Conservation (phyloP, 306 rosid genomes). For the Oemleria cerasiformis region DNA sequence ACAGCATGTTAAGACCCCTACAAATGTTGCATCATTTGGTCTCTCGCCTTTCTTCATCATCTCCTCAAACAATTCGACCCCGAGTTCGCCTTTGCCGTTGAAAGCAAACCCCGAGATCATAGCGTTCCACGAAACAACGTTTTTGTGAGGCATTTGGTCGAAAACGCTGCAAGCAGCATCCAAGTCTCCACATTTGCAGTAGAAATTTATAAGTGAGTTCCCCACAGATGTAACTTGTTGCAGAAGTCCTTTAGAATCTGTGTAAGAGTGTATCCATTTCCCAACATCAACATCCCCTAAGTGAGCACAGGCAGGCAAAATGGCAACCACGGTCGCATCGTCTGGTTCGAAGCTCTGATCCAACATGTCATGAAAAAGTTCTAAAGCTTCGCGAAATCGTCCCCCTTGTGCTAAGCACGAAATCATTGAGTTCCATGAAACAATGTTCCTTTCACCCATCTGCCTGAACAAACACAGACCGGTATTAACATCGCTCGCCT, state of each 20-base stretch:
- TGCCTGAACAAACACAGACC: conserved; percentile 53
- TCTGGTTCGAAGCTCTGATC: conserved; percentile 58
- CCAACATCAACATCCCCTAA: conserved; percentile 62
- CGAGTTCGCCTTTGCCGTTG: conserved; percentile 70
- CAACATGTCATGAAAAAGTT: conserved; percentile 56
- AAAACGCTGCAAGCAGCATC: conserved; percentile 49
- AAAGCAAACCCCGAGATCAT: conserved; percentile 76
- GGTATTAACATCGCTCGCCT: conserved; percentile 39
- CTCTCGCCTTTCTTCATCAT: conserved; percentile 43
- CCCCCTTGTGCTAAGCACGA: conserved; percentile 48
- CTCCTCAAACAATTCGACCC: conserved; percentile 58
- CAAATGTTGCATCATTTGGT: conserved; percentile 66
- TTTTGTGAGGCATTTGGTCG: conserved; percentile 43
- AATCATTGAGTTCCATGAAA: conserved; percentile 82
- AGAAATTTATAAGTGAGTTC: conserved; percentile 67
- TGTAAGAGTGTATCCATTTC: conserved; percentile 53
- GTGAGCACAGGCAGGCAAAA: conserved; percentile 73
- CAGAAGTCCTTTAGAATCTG: conserved; percentile 34
- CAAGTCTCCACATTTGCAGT: conserved; percentile 65
- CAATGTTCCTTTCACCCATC: conserved; percentile 55
- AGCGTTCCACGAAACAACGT: conserved; percentile 69
- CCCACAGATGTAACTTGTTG: conserved; percentile 42
- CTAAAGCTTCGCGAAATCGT: conserved; percentile 49
- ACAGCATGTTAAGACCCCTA: conserved; percentile 68
- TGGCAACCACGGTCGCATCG: conserved; percentile 61